These are phyloP conservation scores for Hanseniaspora uvarum DNA, from an alignment of 1,139 yeast species.

Conservation along the genomic window DNA sequence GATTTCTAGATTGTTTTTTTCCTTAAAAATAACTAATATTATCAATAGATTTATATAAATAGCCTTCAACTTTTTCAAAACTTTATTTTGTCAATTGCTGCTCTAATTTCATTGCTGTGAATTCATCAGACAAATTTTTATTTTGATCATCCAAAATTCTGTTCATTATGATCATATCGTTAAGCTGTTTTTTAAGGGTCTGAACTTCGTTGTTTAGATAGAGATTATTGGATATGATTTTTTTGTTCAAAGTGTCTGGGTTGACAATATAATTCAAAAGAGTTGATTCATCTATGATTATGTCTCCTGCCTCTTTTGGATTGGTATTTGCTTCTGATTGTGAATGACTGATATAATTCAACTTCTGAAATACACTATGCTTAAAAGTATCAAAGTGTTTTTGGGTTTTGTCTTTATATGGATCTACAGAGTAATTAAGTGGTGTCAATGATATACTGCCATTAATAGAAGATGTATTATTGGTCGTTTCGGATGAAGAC, in stretches of 20 bases:
- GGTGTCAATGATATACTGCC: neutral
- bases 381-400: slow-evolving; percentile 12
- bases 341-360: slow-evolving; percentile 1
- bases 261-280: neutral
- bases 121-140: slow-evolving; percentile 12
- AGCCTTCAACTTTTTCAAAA: neutral
- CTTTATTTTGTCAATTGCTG: neutral
- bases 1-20: neutral
- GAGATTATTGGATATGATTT: slow-evolving; percentile 1
- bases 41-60: neutral
- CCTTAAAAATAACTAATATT: neutral
- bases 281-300: neutral
- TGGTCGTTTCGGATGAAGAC: slow-evolving; percentile 1
- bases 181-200: slow-evolving; percentile 1
- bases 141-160: slow-evolving; percentile 12
- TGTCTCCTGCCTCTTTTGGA: neutral
- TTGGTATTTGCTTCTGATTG: neutral
- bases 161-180: slow-evolving; percentile 10
- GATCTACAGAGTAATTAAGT: neutral
- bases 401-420: slow-evolving; percentile 6
- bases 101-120: slow-evolving; percentile 12
- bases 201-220: neutral
- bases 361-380: slow-evolving; percentile 5
- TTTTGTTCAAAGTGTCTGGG: slow-evolving; percentile 4
- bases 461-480: neutral